phyloP scores from a whole-genome alignment of 768 basidiomycete genomes.

The Boletus patriciae region DNA sequence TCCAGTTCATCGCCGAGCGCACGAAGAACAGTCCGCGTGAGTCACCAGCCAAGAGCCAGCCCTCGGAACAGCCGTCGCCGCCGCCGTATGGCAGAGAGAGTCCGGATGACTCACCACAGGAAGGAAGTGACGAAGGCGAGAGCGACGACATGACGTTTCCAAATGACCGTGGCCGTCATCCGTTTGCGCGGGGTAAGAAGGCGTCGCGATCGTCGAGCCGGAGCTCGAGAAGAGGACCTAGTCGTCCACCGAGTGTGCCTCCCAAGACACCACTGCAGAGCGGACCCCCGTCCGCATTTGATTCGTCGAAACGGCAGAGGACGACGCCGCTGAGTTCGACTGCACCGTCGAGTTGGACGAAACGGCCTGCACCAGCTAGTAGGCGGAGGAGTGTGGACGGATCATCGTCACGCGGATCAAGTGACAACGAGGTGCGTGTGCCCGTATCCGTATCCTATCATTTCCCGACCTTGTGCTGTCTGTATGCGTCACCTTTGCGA shows the following conservation, averaged over 20 bases:
- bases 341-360: constrained; percentile 77
- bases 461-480: not conserved
- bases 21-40: constrained; percentile 42
- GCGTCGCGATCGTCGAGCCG: constrained; percentile 59
- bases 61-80: constrained; percentile 8
- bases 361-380: constrained; percentile 63
- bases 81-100: constrained; percentile 27
- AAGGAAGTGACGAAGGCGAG: constrained; percentile 36
- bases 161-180: constrained; percentile 41
- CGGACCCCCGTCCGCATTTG: constrained; percentile 58
- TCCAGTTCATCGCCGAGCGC: constrained; percentile 63
- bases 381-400: constrained; percentile 74
- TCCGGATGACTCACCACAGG: constrained; percentile 35
- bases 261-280: constrained; percentile 49
- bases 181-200: constrained; percentile 21
- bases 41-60: constrained; percentile 24
- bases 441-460: not conserved
- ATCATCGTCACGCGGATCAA: constrained; percentile 43
- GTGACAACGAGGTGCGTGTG: constrained; percentile 70
- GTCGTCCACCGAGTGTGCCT: constrained; percentile 58
- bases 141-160: constrained; percentile 36
- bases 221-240: constrained; percentile 40
- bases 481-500: not conserved
- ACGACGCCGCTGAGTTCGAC: constrained; percentile 57
- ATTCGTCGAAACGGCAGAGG: constrained; percentile 67